Percentiles rank a stretch among this genome's conserved stretches.
phyloP scores from a whole-genome alignment of 768 basidiomycete genomes.

The Fibroporia radiculosa region DNA sequence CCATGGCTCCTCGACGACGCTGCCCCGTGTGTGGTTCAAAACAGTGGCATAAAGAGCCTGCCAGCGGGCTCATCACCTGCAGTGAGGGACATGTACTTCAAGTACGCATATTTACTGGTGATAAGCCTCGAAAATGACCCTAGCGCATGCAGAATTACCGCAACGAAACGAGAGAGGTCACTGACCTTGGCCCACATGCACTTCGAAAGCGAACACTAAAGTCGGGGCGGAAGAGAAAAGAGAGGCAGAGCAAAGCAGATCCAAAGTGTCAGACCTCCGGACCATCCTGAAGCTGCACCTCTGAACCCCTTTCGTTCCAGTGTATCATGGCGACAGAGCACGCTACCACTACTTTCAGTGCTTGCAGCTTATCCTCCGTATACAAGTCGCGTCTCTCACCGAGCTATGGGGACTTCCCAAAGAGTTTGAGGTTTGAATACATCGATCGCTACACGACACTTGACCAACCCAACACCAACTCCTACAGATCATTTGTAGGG shows the following conservation, averaged over 20 bases:
- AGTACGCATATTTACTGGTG: constrained; percentile 30
- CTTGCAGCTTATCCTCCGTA: constrained; percentile 72
- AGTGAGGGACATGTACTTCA: constrained; percentile 89
- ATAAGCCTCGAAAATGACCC: too few relatives aligned
- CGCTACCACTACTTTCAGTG: constrained; percentile 79
- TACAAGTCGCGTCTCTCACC: constrained; percentile 60
- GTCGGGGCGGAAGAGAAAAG: constrained; percentile 45
- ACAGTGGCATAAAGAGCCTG: constrained; percentile 82
- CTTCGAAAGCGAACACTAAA: constrained; percentile 63
- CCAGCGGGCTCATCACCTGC: constrained; percentile 76
- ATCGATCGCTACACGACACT: not conserved
- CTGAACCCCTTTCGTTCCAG: constrained; percentile 29
- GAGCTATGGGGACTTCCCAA: constrained; percentile 63
- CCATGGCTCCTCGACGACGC: constrained; percentile 54
- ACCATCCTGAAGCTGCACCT: not conserved
- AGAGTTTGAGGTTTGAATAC: constrained; percentile 64
- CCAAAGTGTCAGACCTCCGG: constrained; percentile 42
- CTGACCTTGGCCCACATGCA: constrained; percentile 52
- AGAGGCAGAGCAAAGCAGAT: constrained; percentile 43
- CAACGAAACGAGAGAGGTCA: constrained; percentile 69
- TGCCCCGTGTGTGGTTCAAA: constrained; percentile 79
- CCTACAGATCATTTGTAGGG: constrained; percentile 64
- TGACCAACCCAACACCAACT: too few relatives aligned
- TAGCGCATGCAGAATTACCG: constrained; percentile 67
- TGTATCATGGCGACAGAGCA: constrained; percentile 77